Percentiles rank a stretch among this genome's conserved stretches.
phyloP scores from a whole-genome alignment of 129 eudicot genomes.

The Saposhnikovia divaricata region DNA sequence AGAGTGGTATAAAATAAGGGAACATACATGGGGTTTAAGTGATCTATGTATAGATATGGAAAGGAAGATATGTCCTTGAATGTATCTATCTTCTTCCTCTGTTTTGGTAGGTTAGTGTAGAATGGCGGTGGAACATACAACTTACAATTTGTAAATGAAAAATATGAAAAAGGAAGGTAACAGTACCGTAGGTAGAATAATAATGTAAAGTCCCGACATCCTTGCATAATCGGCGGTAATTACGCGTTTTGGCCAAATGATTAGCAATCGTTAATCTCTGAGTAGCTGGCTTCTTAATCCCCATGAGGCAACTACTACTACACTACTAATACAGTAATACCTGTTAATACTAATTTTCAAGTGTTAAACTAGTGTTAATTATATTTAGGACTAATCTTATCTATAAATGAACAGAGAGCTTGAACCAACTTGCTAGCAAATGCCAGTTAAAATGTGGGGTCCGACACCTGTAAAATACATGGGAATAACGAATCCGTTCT shows the following conservation, averaged over 20 bases:
- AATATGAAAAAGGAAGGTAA: neutral
- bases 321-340: neutral
- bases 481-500: neutral
- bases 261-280: neutral
- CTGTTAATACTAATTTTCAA: neutral
- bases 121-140: neutral
- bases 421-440: neutral
- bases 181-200: neutral
- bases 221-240: constrained; percentile 3
- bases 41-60: neutral
- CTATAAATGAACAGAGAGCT: neutral
- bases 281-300: neutral
- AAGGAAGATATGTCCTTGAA: neutral
- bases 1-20: neutral
- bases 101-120: neutral
- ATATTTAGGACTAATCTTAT: neutral
- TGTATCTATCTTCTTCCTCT: neutral
- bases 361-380: neutral
- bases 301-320: neutral
- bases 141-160: neutral
- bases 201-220: neutral
- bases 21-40: neutral
- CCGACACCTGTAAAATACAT: neutral
- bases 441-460: neutral
- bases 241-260: neutral